phyloP scores from a whole-genome alignment of 2,329 filamentous ascomycete species.

The Lecanicillium sp. region DNA sequence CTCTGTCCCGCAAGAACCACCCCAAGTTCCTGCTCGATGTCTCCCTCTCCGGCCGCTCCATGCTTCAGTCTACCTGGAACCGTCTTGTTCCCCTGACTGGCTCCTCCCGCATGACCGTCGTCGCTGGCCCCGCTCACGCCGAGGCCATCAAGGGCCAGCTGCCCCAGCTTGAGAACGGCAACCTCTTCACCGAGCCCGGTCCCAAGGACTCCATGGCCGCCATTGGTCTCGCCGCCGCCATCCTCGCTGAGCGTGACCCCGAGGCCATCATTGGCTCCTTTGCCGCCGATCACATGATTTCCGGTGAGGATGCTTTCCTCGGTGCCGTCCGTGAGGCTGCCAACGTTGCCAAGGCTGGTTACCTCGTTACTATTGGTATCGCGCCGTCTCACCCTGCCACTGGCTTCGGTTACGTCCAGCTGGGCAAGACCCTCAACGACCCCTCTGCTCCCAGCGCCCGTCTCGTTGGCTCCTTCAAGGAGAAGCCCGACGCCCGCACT shows the following conservation, averaged over 20 bases:
- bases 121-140: conserved; percentile 21
- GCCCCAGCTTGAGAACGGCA: conserved; percentile 19
- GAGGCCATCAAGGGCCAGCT: conserved; percentile 21
- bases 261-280: conserved; percentile 23
- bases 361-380: conserved; percentile 23
- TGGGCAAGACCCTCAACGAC: conserved; percentile 20
- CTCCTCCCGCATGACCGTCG: conserved; percentile 21
- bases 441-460: conserved; percentile 19
- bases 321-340: conserved; percentile 22
- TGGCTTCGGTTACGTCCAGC: conserved; percentile 23
- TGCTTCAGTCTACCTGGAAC: conserved; percentile 23
- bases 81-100: conserved; percentile 23
- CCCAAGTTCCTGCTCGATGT: conserved; percentile 24
- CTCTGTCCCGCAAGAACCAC: conserved; percentile 23
- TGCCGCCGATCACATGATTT: conserved; percentile 24
- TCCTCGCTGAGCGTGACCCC: conserved; percentile 21
- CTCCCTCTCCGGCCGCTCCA: conserved; percentile 21
- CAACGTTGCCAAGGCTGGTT: conserved; percentile 22
- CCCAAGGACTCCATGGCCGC: conserved; percentile 25
- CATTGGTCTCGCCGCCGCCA: conserved; percentile 22
- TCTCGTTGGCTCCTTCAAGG: conserved; percentile 22
- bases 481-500: conserved; percentile 23
- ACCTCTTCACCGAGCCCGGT: conserved; percentile 23
- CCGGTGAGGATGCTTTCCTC: conserved; percentile 23
- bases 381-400: conserved; percentile 23